These are phyloP conservation scores for Huntiella omanensis DNA, from an alignment of 2,329 filamentous ascomycete species.

Conservation along the genomic window DNA sequence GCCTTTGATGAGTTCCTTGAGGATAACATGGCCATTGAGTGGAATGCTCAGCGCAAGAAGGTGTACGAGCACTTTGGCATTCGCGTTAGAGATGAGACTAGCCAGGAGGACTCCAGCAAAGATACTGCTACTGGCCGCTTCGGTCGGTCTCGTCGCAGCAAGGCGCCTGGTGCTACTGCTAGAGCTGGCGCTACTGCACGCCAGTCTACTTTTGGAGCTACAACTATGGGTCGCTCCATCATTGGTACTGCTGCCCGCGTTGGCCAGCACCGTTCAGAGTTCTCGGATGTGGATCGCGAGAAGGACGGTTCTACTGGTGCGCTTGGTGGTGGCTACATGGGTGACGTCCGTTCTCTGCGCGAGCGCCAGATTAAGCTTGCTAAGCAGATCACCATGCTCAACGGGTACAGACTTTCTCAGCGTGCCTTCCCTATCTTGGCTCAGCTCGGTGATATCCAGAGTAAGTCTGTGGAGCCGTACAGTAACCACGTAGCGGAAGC, in stretches of 20 bases:
- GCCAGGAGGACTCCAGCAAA: constrained; percentile 18
- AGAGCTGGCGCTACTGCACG: constrained; percentile 19
- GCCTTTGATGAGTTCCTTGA: constrained; percentile 92
- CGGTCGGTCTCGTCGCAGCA: constrained; percentile 37
- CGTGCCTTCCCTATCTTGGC: constrained; percentile 54
- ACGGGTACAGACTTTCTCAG: constrained; percentile 48
- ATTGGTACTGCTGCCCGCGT: constrained; percentile 62
- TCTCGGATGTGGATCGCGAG: constrained; percentile 47
- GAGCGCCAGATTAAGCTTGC: constrained; percentile 74
- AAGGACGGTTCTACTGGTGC: constrained; percentile 19
- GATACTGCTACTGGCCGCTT: constrained; percentile 35
- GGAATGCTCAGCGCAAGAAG: constrained; percentile 79
- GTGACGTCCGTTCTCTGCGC: constrained; percentile 57
- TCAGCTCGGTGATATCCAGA: constrained; percentile 58
- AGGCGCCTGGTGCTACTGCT: constrained; percentile 25
- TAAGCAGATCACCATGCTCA: constrained; percentile 61
- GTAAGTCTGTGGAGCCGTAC: constrained; percentile 48
- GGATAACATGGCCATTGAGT: constrained; percentile 86
- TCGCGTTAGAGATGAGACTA: constrained; percentile 31
- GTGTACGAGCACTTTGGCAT: constrained; percentile 97
- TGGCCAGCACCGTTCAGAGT: constrained; percentile 43
- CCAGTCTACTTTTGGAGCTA: constrained; percentile 30
- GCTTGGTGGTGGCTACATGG: constrained; percentile 29
- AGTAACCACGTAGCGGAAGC: constrained; percentile 61
- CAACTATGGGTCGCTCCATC: constrained; percentile 62